Percentiles rank a stretch among this genome's conserved stretches.
These are phyloP conservation scores for Peronospora farinosa DNA, from an alignment of 352 stramenopile genomes.

Conservation along the genomic window DNA sequence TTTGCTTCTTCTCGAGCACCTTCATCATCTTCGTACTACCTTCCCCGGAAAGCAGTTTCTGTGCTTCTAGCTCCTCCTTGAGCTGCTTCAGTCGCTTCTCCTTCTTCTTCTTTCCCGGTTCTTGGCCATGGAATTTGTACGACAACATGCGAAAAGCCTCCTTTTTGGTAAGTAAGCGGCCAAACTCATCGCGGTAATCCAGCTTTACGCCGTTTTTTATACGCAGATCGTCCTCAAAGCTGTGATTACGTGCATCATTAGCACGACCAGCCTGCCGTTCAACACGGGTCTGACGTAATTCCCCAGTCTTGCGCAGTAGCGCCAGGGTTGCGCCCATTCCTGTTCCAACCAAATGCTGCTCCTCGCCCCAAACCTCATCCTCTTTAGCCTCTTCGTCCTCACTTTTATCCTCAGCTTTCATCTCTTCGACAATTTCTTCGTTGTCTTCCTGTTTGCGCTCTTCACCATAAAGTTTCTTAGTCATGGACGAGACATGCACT, in stretches of 20 bases:
- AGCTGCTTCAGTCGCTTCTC: constrained; percentile 90
- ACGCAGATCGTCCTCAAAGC: constrained; percentile 81
- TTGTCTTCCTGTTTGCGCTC: constrained; percentile 31
- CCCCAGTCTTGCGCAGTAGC: constrained; percentile 89
- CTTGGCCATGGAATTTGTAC: constrained; percentile 98
- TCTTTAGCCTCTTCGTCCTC: constrained; percentile 51
- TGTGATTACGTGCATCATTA: constrained; percentile 92
- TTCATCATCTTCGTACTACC: constrained; percentile 83
- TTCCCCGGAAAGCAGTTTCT: constrained; percentile 72
- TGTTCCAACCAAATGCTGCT: constrained; percentile 74
- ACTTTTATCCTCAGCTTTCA: constrained; percentile 33
- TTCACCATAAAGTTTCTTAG: constrained; percentile 21
- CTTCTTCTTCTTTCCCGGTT: constrained; percentile 95
- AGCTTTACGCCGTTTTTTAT: constrained; percentile 87
- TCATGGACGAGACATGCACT: neutral
- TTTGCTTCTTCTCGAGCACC: constrained; percentile 80
- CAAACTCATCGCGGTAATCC: constrained; percentile 97
- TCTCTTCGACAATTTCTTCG: constrained; percentile 20
- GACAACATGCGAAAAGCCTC: constrained; percentile 96
- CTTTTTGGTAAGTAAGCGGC: constrained; percentile 94
- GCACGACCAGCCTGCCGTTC: constrained; percentile 90
- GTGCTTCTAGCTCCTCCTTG: constrained; percentile 70
- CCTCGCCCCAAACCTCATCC: constrained; percentile 63
- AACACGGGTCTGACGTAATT: constrained; percentile 81
- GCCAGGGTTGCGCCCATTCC: constrained; percentile 90